Evolutionary conservation across 2,329 filamentous ascomycete species (phyloP).

Genomic region (Knoxdaviesia capensis): DNA sequence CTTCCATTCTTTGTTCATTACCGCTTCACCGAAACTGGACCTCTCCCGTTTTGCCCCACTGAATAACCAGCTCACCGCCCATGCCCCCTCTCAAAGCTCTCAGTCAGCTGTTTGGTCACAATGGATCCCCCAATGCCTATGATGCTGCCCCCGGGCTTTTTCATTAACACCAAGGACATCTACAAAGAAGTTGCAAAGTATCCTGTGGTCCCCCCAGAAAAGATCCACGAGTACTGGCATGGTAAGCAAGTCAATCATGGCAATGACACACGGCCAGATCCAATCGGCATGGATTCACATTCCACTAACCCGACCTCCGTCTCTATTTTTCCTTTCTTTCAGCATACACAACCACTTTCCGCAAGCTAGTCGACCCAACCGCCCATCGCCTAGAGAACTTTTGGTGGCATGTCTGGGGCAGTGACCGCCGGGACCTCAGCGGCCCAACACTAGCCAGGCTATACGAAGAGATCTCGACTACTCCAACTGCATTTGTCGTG

Average conservation of each 20-base stretch:
- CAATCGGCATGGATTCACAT: conserved; percentile 3
- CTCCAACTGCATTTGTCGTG: conserved; percentile 22
- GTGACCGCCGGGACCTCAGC: conserved; percentile 29
- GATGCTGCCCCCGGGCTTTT: conserved; percentile 35
- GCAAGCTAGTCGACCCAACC: conserved; percentile 38
- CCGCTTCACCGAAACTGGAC: too few species aligned
- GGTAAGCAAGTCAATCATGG: conserved; percentile 17
- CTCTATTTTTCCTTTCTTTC: conserved; percentile 1
- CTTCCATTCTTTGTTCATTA: too few species aligned
- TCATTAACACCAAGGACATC: conserved; percentile 29
- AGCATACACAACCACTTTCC: conserved; percentile 42
- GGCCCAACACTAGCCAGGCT: conserved; percentile 32
- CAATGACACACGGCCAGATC: not conserved
- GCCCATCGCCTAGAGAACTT: conserved; percentile 42
- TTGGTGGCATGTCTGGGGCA: conserved; percentile 47
- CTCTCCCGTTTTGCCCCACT: too few species aligned
- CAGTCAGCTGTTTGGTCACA: not conserved
- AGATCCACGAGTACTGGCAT: conserved; percentile 35
- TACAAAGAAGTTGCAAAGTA: conserved; percentile 34
- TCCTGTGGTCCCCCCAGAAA: conserved; percentile 26
- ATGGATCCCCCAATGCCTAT: conserved; percentile 19
- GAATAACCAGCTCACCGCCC: too few species aligned
- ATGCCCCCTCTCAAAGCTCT: too few species aligned
- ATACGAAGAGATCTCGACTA: conserved; percentile 36
- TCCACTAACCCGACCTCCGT: not conserved